Evolutionary conservation across 2,329 filamentous ascomycete genomes (phyloP), one percentile per base, ranked within the genome.

Genomic region (Colletotrichum sp.): DNA sequence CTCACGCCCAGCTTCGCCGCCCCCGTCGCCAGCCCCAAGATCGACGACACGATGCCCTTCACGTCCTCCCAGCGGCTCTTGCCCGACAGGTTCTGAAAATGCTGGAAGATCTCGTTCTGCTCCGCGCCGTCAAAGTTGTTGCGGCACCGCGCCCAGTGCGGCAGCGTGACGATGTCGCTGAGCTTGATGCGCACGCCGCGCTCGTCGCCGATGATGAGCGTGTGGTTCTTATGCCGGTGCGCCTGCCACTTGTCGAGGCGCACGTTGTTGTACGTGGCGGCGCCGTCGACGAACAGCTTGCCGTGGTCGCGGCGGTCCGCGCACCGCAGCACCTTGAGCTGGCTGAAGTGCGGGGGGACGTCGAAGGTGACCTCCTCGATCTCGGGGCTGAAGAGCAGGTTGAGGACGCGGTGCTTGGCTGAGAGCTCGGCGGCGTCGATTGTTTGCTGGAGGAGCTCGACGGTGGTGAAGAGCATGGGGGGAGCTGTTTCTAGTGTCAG

Each of bases 211-310:
- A 71, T 28, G 32, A 65, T 30, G 16, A 71, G 69, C 13, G 36
- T 71, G 30, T 71, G 69, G 36, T 71, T 71, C 38, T 64, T 65
- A 32, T 71, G 69, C 15, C 61, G 60, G 43, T 71, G 69, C 9
- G 36, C 38, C 38, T 71, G 69, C 69, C 69, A 71, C 18, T 65
- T 71, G 28, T 71, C 69, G 24, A 71, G 69, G 26, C 69, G 60
- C 18, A 71, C 69, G 69, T 56, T 64, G 28, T 66, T 65, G 61
- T 71, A 71, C 15, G 69, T 71, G 15, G 69, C 65, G 4, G 43
- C 65, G n/a, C 69, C 69, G 43, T 71, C 69, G 26, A 71, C 56
- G 61, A 71, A 64, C 8, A 71, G 43, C 9, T 30, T 64, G 10
- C 69, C 56, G 26, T 52, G 30, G 36, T 66, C 38, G 6, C 34